These are phyloP conservation scores for Globisporangium orthogonon DNA, from an alignment of 352 stramenopile species.

Conservation along the genomic window DNA sequence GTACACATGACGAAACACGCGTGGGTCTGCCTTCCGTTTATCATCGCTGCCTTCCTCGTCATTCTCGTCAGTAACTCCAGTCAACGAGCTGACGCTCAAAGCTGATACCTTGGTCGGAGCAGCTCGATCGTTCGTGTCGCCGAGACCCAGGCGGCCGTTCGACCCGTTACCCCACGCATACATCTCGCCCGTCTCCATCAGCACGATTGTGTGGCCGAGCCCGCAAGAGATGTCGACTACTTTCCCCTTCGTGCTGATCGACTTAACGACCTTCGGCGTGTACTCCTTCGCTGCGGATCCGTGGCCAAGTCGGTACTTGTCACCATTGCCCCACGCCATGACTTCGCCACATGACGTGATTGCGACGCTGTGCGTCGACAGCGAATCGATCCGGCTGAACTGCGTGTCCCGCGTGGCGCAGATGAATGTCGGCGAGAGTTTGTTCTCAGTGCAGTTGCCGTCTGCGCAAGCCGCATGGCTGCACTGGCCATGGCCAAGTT, in stretches of 20 bases:
- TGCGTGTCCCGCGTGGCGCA: constrained; percentile 35
- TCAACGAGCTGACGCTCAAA: background rate
- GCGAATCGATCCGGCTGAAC: constrained; percentile 71
- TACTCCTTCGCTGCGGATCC: constrained; percentile 73
- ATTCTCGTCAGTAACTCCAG: background rate
- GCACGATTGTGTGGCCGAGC: constrained; percentile 55
- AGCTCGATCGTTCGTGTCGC: constrained; percentile 68
- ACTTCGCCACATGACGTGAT: constrained; percentile 59
- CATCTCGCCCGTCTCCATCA: constrained; percentile 58
- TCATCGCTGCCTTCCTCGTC: background rate
- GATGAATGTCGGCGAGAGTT: constrained; percentile 56
- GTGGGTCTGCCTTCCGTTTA: background rate
- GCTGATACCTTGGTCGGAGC: constrained; percentile 26
- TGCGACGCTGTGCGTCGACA: constrained; percentile 78
- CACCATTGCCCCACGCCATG: constrained; percentile 79
- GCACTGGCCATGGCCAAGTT: constrained; percentile 75
- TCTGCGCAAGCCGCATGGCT: constrained; percentile 56
- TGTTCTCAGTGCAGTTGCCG: constrained; percentile 82
- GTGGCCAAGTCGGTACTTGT: constrained; percentile 78
- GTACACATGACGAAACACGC: constrained; percentile 35
- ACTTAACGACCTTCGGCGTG: constrained; percentile 49
- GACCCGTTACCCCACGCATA: constrained; percentile 84
- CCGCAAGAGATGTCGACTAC: constrained; percentile 56
- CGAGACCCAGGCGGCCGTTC: constrained; percentile 74
- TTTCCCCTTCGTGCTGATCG: constrained; percentile 46